phyloP scores from a whole-genome alignment of 2,329 filamentous ascomycete species.

The Trichoderma arundinaceum region DNA sequence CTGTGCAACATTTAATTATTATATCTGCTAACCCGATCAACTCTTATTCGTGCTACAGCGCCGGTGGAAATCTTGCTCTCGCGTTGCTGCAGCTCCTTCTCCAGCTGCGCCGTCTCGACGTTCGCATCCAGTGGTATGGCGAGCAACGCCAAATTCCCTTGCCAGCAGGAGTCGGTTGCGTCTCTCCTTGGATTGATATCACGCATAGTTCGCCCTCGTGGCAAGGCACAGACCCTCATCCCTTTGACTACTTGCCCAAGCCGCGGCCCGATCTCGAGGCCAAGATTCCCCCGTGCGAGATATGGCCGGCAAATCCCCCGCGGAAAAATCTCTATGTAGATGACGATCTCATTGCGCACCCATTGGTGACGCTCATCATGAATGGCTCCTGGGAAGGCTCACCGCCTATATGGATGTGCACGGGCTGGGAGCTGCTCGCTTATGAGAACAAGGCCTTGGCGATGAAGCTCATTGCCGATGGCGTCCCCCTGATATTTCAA shows the following conservation, averaged over 20 bases:
- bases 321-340: constrained; percentile 60
- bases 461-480: constrained; percentile 58
- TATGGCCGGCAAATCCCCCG: constrained; percentile 64
- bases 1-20: constrained; percentile 7
- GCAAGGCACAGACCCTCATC: constrained; percentile 38
- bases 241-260: constrained; percentile 57
- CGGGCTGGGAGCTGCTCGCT: constrained; percentile 73
- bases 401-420: constrained; percentile 71
- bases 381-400: constrained; percentile 63
- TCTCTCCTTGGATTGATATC: constrained; percentile 75
- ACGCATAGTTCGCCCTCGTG: constrained; percentile 56
- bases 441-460: constrained; percentile 71
- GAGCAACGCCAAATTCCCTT: constrained; percentile 63
- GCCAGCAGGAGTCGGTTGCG: constrained; percentile 67
- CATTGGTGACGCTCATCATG: constrained; percentile 68
- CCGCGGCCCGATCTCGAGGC: constrained; percentile 43
- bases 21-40: not conserved
- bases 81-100: constrained; percentile 72
- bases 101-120: constrained; percentile 58
- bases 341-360: constrained; percentile 64
- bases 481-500: constrained; percentile 67
- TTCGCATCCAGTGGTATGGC: constrained; percentile 66
- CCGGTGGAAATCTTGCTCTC: constrained; percentile 73
- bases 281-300: constrained; percentile 51
- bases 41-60: constrained; percentile 50